Evolutionary conservation across 2,329 filamentous ascomycete species (phyloP).

Genomic region (Claviceps monticola): DNA sequence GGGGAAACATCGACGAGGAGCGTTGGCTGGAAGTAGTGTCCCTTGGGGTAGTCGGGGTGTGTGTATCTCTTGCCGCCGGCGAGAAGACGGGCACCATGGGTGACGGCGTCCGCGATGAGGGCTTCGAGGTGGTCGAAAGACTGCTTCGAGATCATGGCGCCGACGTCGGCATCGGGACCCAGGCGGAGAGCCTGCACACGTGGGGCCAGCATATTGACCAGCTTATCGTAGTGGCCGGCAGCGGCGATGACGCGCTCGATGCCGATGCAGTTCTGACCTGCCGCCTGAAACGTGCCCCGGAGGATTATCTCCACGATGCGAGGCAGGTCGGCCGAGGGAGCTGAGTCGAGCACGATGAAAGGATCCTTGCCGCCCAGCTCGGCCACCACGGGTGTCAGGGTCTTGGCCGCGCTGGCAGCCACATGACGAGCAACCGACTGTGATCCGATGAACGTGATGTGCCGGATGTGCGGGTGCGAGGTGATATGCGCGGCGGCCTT

Average conservation of each 20-base stretch:
- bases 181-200: slow-evolving; percentile 62
- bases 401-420: slow-evolving; percentile 69
- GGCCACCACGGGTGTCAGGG: slow-evolving; percentile 75
- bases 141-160: slow-evolving; percentile 73
- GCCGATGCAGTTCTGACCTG: slow-evolving; percentile 95
- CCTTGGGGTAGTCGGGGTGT: slow-evolving; percentile 61
- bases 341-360: slow-evolving; percentile 75
- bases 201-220: slow-evolving; percentile 57
- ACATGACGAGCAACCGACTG: slow-evolving; percentile 77
- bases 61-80: slow-evolving; percentile 59
- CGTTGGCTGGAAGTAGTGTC: slow-evolving; percentile 88
- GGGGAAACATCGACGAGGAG: slow-evolving; percentile 80
- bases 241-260: slow-evolving; percentile 84
- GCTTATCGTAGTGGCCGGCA: slow-evolving; percentile 52
- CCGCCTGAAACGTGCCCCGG: slow-evolving; percentile 85
- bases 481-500: slow-evolving; percentile 68
- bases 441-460: slow-evolving; percentile 94
- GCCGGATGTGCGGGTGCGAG: slow-evolving; percentile 68
- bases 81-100: slow-evolving; percentile 65
- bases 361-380: slow-evolving; percentile 95
- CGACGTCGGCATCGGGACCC: slow-evolving; percentile 69
- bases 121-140: slow-evolving; percentile 63
- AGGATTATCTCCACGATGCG: slow-evolving; percentile 73
- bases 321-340: slow-evolving; percentile 43
- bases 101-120: slow-evolving; percentile 65